These are phyloP conservation scores for Oenanthe sinensis DNA, from an alignment of 129 eudicot species.

Conservation along the genomic window DNA sequence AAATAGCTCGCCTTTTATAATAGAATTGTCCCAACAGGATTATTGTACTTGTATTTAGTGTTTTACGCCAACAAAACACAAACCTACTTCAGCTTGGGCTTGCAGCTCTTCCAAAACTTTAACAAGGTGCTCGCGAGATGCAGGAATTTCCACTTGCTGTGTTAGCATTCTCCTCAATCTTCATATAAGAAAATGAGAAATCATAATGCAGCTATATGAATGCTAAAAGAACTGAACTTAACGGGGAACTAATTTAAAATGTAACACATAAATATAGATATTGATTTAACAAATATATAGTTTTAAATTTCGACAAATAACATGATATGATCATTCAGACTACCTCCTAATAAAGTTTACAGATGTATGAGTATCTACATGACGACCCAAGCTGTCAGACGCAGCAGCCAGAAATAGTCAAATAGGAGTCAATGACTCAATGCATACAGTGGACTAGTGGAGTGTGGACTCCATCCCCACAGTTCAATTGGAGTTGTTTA, in stretches of 20 bases:
- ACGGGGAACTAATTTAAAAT: not conserved
- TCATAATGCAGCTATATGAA: not conserved
- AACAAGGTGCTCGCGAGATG: slow-evolving; percentile 59
- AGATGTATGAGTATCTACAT: not conserved
- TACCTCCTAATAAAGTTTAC: not conserved
- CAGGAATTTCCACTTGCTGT: slow-evolving; percentile 44
- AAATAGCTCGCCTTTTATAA: not conserved
- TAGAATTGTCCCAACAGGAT: not conserved
- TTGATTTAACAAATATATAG: not conserved
- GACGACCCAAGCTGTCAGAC: not conserved
- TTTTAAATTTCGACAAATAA: not conserved
- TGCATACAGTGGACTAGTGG: too few species aligned
- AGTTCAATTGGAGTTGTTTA: not conserved
- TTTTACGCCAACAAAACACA: slow-evolving; percentile 85
- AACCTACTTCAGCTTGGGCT: slow-evolving; percentile 92
- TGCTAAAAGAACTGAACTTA: not conserved
- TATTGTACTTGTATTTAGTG: slow-evolving; percentile 21
- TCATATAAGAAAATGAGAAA: slow-evolving; percentile 12
- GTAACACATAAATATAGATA: not conserved
- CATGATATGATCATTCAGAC: not conserved
- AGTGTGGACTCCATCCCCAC: not conserved
- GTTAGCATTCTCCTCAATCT: slow-evolving; percentile 70
- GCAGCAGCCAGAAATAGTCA: too few species aligned
- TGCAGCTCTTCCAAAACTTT: slow-evolving; percentile 85
- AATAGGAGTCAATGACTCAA: too few species aligned